Conservation (phyloP, 495 filamentous ascomycete genomes). For the Opeltia flavorubescens region DNA sequence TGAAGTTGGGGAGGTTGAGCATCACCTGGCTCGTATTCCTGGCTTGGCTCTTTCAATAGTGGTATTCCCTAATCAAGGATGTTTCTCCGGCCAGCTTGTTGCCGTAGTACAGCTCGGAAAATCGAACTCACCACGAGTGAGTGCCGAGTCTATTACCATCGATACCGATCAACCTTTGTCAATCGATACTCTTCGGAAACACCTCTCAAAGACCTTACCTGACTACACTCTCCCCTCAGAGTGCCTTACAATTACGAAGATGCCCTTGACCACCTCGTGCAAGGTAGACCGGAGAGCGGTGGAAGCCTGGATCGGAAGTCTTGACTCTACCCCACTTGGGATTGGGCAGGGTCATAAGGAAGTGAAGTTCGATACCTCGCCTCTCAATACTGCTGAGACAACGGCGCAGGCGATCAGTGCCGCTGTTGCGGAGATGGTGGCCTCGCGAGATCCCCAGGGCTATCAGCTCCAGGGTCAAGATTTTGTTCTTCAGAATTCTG, state of each 20-base stretch:
- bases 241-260: constrained; percentile 21
- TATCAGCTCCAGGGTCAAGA: constrained; percentile 40
- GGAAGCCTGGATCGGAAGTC: neutral
- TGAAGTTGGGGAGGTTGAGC: constrained; percentile 8
- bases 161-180: neutral
- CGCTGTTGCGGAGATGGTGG: constrained; percentile 34
- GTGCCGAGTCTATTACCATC: neutral
- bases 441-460: constrained; percentile 34
- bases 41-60: neutral
- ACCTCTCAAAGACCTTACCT: constrained; percentile 10
- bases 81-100: neutral
- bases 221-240: constrained; percentile 31
- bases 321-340: neutral
- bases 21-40: neutral
- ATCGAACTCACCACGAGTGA: neutral
- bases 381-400: constrained; percentile 60
- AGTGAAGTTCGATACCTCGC: constrained; percentile 63
- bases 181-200: neutral
- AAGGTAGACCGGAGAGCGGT: constrained; percentile 23
- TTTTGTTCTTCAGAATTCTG: constrained; percentile 23
- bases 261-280: constrained; percentile 26
- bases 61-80: neutral
- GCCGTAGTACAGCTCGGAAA: neutral
- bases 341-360: neutral
- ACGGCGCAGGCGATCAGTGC: constrained; percentile 43